phyloP scores from a whole-genome alignment of 2,329 filamentous ascomycete genomes.

The Colletotrichum falcatum region DNA sequence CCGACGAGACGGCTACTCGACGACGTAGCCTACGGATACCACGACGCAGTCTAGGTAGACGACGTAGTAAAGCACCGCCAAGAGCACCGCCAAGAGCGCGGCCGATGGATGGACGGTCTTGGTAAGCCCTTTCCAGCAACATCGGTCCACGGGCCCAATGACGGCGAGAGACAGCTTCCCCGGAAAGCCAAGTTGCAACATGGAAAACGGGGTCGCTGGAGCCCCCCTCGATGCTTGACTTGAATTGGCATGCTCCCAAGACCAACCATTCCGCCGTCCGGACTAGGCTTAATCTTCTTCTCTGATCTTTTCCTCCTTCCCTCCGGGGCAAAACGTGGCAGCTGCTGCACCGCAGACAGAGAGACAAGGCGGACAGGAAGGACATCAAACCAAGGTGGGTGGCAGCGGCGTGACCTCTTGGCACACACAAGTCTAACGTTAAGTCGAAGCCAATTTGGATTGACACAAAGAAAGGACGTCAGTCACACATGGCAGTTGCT shows the following conservation, averaged over 20 bases:
- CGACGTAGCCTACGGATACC: too few species aligned
- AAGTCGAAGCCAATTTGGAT: background rate
- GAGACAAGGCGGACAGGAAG: too few species aligned
- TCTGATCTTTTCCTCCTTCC: background rate
- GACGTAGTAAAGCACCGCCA: too few species aligned
- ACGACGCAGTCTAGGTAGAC: too few species aligned
- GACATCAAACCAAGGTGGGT: slow-evolving; percentile 14
- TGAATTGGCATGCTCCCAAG: slow-evolving; percentile 16
- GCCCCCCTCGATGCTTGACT: background rate
- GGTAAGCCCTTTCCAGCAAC: slow-evolving; percentile 26
- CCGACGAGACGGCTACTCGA: background rate
- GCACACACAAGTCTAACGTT: background rate
- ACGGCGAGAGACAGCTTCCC: slow-evolving; percentile 16
- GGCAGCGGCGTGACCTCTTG: slow-evolving; percentile 20
- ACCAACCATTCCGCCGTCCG: slow-evolving; percentile 23
- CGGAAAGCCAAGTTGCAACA: slow-evolving; percentile 18
- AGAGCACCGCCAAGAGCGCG: background rate
- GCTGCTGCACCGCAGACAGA: slow-evolving; percentile 20
- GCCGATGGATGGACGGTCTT: slow-evolving; percentile 24
- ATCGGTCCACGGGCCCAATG: slow-evolving; percentile 22
- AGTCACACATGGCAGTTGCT: background rate
- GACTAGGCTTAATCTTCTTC: background rate
- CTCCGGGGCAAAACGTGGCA: background rate
- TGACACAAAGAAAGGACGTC: slow-evolving; percentile 13
- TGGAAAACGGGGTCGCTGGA: slow-evolving; percentile 15